Base-by-base conservation (phyloP, 192 early-diverging fungal species). In the Umbelopsis ramanniana region DNA sequence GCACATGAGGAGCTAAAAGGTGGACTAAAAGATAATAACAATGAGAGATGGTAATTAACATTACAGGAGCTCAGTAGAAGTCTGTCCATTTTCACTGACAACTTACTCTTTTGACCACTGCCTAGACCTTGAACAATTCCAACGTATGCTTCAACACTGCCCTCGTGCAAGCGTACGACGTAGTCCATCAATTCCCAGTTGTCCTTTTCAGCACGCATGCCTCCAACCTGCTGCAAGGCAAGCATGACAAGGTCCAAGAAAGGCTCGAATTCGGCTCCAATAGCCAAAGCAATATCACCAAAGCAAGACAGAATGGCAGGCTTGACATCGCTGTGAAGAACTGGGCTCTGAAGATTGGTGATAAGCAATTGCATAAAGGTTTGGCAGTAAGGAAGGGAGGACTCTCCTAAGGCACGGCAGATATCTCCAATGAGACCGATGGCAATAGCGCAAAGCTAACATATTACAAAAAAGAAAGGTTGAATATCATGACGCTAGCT, bases 381-480 rank as follows among this genome's bases (percentile, higher is more conserved):
- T 69, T 92, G 86, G 79, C 92, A 96, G 81, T 93, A 97, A n/a
- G 88, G 85, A 5, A 88, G 76, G n/a, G 92, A 84, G 47, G 84
- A 81, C 22, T 91, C 86, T 63, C 91, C 90, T 54, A 98, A 82
- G 12, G 91, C 86, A 47, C 98, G 93, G 84, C 93, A 95, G 74
- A 98, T 93, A 83, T 99, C 98, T 22, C 97, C 97, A 72, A 98
- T 94, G 35, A 97, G 76, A n/a, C 98, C 98, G 14, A 99, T 90
- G 5, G 96, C 93, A 72, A 98, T 97, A 15, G 89, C 84, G 79
- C 95, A 96, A 67, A 98, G 83, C 83, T 95, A 89, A 80, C 80
- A 89, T 89, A 14, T 90, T 91, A 6, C 87, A 82, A 79, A 98
- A 93, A 0, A 87, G 79, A 38, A 91, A 92, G 67, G 5, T 15